Conservation (phyloP, 306 rosid genomes). For the Cucumis cinereus region DNA sequence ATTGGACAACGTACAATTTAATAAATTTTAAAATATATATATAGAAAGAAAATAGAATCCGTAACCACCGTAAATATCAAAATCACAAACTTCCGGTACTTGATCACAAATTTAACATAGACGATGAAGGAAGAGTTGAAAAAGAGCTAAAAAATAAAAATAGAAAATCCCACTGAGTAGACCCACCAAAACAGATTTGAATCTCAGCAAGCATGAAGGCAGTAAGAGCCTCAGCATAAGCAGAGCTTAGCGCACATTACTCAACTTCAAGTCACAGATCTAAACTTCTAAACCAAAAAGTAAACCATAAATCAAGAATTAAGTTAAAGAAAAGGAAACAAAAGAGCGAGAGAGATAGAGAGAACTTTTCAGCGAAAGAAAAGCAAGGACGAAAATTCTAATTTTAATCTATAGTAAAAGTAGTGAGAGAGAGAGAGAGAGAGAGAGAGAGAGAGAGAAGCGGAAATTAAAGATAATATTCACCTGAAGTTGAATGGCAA, state of each 20-base stretch:
- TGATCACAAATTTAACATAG: neutral
- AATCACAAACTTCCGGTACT: constrained; percentile 4
- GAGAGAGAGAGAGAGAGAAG: neutral
- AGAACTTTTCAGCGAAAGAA: constrained; percentile 12
- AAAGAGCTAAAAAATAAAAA: neutral
- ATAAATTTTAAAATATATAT: neutral
- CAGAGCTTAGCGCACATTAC: constrained; percentile 14
- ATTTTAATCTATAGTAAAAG: neutral
- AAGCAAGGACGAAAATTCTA: constrained; percentile 5
- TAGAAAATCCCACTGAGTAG: constrained; percentile 2
- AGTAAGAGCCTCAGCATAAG: constrained; percentile 19
- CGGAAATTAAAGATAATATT: neutral
- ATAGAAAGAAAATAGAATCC: neutral
- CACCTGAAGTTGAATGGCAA: constrained; percentile 82
- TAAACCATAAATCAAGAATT: neutral
- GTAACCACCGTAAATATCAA: neutral
- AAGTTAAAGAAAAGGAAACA: neutral
- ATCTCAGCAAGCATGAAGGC: constrained; percentile 42
- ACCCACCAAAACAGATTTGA: constrained; percentile 49
- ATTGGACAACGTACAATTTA: neutral
- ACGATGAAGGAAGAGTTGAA: neutral
- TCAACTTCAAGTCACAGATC: constrained; percentile 34
- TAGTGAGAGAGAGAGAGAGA: neutral
- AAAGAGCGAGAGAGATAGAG: neutral
- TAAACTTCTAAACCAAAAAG: constrained; percentile 13